Evolutionary conservation across 192 early-diverging fungal species (phyloP).

Genomic region (Backusella parvicylindrica): DNA sequence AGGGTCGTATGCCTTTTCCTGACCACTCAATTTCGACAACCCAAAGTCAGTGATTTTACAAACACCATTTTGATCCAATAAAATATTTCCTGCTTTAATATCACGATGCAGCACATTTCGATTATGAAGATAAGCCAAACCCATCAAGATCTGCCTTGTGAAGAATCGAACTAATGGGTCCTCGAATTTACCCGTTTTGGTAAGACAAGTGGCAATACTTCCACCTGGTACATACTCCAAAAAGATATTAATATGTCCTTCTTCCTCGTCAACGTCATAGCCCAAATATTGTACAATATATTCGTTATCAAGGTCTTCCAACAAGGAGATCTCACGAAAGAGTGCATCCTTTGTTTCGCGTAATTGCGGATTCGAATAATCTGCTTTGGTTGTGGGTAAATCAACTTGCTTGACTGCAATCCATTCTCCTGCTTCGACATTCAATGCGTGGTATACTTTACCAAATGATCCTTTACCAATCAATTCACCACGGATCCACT

Average conservation of each 20-base stretch:
- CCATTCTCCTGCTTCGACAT: slow-evolving; percentile 62
- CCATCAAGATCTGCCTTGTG: slow-evolving; percentile 77
- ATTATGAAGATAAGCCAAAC: slow-evolving; percentile 84
- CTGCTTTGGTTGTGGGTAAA: slow-evolving; percentile 50
- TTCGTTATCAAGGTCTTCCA: slow-evolving; percentile 78
- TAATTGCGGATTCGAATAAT: slow-evolving; percentile 40
- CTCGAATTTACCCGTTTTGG: slow-evolving; percentile 67
- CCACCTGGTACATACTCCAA: slow-evolving; percentile 97
- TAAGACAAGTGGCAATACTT: slow-evolving; percentile 74
- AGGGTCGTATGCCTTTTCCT: slow-evolving; percentile 34
- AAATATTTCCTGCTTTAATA: slow-evolving; percentile 80
- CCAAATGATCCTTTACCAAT: slow-evolving; percentile 88
- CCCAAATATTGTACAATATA: slow-evolving; percentile 95
- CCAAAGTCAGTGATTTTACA: slow-evolving; percentile 98
- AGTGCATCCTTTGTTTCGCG: slow-evolving; percentile 53
- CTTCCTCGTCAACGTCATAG: slow-evolving; percentile 48
- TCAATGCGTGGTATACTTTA: slow-evolving; percentile 72
- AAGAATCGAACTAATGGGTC: slow-evolving; percentile 73
- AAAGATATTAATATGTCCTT: slow-evolving; percentile 84
- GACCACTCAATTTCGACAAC: slow-evolving; percentile 78
- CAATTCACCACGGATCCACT: slow-evolving; percentile 71
- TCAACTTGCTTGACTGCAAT: slow-evolving; percentile 85
- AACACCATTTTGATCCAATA: slow-evolving; percentile 75
- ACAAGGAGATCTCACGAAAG: slow-evolving; percentile 68
- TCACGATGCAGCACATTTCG: slow-evolving; percentile 74